These are phyloP conservation scores for Diaporthe batatas DNA, from an alignment of 2,329 filamentous ascomycete species.

Conservation along the genomic window DNA sequence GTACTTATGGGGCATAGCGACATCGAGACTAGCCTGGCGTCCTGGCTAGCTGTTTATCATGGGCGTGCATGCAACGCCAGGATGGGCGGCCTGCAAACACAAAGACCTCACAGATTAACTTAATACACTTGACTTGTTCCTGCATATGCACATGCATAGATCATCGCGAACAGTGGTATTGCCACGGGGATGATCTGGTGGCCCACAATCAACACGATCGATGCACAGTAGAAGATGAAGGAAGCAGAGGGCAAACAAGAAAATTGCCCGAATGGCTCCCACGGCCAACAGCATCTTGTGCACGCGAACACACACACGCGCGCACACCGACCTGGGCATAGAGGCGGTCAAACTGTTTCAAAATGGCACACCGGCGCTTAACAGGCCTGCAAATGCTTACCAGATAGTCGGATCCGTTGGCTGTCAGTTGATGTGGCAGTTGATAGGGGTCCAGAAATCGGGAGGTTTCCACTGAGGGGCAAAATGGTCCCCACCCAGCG, in stretches of 20 bases:
- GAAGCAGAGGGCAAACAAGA: not conserved
- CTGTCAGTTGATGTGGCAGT: not conserved
- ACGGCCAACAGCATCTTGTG: not conserved
- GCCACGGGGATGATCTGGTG: not conserved
- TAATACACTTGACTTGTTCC: not conserved
- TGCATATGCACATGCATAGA: conserved; percentile 1
- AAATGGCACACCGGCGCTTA: not conserved
- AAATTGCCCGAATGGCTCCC: not conserved
- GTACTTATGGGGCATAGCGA: conserved; percentile 16
- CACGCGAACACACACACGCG: no score
- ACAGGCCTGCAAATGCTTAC: not conserved
- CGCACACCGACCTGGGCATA: not conserved
- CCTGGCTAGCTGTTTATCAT: not conserved
- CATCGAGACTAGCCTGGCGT: conserved; percentile 35
- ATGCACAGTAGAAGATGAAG: not conserved
- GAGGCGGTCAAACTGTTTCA: conserved; percentile 20
- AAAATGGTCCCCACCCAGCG: not conserved
- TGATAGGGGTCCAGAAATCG: not conserved
- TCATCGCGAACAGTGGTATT: not conserved
- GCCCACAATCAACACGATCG: not conserved
- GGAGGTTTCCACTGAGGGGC: conserved; percentile 8
- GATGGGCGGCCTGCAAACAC: not conserved
- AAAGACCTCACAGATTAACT: not conserved
- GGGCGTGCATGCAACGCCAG: not conserved
- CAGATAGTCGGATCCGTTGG: conserved; percentile 27